Evolutionary conservation across 345 rosid genomes (phyloP), one percentile per base, ranked within the genome.

Genomic region (Lenwebbia sp.): DNA sequence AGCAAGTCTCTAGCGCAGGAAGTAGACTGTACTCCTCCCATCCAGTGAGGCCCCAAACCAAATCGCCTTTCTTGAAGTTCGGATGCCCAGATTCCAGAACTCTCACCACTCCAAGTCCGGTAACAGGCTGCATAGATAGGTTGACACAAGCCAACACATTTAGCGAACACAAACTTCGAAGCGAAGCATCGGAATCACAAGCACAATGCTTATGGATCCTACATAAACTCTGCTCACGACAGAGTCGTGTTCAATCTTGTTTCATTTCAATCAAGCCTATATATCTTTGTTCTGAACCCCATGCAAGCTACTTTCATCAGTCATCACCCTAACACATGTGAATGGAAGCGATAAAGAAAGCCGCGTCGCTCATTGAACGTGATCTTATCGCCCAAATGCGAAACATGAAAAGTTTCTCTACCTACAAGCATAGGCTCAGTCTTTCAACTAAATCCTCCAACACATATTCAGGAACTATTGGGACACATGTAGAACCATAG

Each of bases 101-200:
- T 33, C 56, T 21, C 0, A 44, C 54, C 21, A 82, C 54, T 12
- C 84, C 84, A 14, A 44, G 0, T 28, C 84, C 78, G 0, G 21
- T 51, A 0, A 95, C 19, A 54, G 90, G 91, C 98, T 93, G 91
- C 91, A 89, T 40, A 33, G 47, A 37, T 37, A 0, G 9, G 44
- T n/a, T 0, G 8, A 47, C 47, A 30, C 41, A 2, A 0, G 7
- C 0, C 9, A 17, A 70, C 78, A 21, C 25, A 70, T 33, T 70
- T 17, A 21, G 78, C 0, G 25, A 33, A 33, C 78, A 33, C 40
- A 0, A 70, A 19, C 0, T 33, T 33, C 3, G 7, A 33, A 70
- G 0, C 13, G 0, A 33, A 19, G 9, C 13, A 0, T 62, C 40
- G 33, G 41, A 62, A 62, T 62, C 78, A 9, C 78, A 70, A 33